These are phyloP conservation scores for Luvunga scandens DNA, from an alignment of 345 rosid species.

Conservation along the genomic window DNA sequence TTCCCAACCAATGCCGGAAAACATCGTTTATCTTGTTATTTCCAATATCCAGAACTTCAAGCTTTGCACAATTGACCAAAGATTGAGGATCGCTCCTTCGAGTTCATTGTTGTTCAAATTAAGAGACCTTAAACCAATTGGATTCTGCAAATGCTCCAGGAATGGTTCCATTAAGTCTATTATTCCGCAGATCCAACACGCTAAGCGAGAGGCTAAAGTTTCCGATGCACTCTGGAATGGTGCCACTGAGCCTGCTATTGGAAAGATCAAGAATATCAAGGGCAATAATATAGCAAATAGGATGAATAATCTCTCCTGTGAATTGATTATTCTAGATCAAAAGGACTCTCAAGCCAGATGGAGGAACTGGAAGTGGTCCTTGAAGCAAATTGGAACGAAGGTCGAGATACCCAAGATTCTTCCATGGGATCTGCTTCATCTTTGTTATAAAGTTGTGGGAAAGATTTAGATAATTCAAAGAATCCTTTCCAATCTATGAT, in stretches of 20 bases:
- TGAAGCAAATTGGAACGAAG: too few relatives aligned
- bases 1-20: background rate
- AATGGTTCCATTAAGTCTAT: conserved; percentile 3
- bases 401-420: too few relatives aligned
- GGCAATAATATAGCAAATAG: background rate
- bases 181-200: background rate
- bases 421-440: background rate
- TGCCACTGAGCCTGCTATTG: background rate
- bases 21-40: background rate
- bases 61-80: background rate
- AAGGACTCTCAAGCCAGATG: too few relatives aligned
- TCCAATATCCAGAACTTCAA: background rate
- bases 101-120: conserved; percentile 2
- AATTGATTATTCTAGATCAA: too few relatives aligned
- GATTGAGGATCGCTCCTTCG: background rate
- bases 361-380: too few relatives aligned
- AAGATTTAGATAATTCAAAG: background rate
- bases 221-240: background rate
- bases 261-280: conserved; percentile 8
- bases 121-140: background rate
- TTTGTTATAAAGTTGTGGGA: background rate
- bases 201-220: background rate
- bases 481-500: background rate
- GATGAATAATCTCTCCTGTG: background rate
- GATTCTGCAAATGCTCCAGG: background rate